A percentile compares a stretch with the other conserved stretches of the same genome.
Evolutionary conservation across 345 rosid species (phyloP).

Genomic region (Syzygium oleosum): DNA sequence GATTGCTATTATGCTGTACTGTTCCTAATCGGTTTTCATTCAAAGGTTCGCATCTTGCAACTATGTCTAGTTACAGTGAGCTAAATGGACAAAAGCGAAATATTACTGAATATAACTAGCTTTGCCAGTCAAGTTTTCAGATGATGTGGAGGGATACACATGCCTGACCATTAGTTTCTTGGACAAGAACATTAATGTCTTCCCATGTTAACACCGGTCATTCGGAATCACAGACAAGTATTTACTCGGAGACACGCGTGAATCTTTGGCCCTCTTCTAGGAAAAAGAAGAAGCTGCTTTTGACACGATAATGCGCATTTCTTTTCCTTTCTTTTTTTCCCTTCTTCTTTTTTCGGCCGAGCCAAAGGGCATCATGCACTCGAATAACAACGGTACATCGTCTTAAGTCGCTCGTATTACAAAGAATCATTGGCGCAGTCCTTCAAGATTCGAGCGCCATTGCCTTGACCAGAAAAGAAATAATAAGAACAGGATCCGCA

Average conservation of each 20-base stretch:
- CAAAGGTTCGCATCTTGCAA: not conserved
- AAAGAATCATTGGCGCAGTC: not conserved
- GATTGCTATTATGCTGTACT: not conserved
- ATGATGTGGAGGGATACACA: not conserved
- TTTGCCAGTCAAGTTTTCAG: not conserved
- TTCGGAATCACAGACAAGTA: no score
- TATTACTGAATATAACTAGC: not conserved
- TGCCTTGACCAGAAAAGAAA: not conserved
- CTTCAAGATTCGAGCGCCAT: not conserved
- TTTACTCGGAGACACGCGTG: not conserved
- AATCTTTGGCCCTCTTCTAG: not conserved
- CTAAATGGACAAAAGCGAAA: not conserved
- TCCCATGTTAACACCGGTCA: no score
- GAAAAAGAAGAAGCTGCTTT: not conserved
- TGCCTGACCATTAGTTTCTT: not conserved
- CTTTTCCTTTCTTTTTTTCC: not conserved
- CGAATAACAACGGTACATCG: not conserved
- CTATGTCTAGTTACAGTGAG: not conserved
- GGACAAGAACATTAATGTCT: not conserved
- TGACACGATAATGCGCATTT: not conserved
- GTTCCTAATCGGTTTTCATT: not conserved
- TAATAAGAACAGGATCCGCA: not conserved
- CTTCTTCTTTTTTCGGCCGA: not conserved
- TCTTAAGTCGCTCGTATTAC: not conserved
- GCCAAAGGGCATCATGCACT: not conserved